These are phyloP conservation scores for Globisporangium takayamanum DNA, from an alignment of 352 stramenopile species.

Conservation along the genomic window DNA sequence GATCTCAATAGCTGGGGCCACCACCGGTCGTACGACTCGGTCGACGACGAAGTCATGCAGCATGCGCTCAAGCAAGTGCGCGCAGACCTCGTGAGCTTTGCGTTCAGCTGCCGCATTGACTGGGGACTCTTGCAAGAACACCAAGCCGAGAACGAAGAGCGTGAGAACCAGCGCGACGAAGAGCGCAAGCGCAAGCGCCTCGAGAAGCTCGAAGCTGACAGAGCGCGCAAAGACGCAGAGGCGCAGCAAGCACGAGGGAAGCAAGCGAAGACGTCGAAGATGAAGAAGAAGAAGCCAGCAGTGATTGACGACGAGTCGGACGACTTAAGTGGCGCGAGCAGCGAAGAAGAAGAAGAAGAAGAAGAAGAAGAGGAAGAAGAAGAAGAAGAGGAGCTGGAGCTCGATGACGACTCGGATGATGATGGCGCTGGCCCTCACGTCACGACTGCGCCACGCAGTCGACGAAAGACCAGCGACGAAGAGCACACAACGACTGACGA, in stretches of 20 bases:
- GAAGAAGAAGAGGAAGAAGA: conserved; percentile 12
- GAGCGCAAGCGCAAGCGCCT: conserved; percentile 68
- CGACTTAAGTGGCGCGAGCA: conserved; percentile 23
- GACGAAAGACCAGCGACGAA: conserved; percentile 20
- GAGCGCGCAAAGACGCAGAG: conserved; percentile 19
- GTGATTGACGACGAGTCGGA: conserved; percentile 48
- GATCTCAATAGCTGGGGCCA: conserved; percentile 97
- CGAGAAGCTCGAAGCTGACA: conserved; percentile 50
- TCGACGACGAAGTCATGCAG: conserved; percentile 96
- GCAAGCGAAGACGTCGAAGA: conserved; percentile 3
- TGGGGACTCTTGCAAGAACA: conserved; percentile 91
- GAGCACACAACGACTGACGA: conserved; percentile 18
- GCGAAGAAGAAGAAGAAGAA: conserved; percentile 27
- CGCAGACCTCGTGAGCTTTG: conserved; percentile 81
- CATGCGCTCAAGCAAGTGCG: conserved; percentile 64
- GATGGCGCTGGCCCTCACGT: neutral
- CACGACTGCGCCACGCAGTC: neutral
- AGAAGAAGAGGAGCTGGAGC: conserved; percentile 15
- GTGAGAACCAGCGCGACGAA: conserved; percentile 63
- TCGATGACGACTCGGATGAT: conserved; percentile 2
- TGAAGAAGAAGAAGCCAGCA: conserved; percentile 30
- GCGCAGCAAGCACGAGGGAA: conserved; percentile 16
- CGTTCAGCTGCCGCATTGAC: conserved; percentile 96
- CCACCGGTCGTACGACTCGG: conserved; percentile 92
- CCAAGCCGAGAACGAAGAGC: conserved; percentile 70